Evolutionary conservation across 2,329 filamentous ascomycete species (phyloP).

Genomic region (Talaromyces sp.): DNA sequence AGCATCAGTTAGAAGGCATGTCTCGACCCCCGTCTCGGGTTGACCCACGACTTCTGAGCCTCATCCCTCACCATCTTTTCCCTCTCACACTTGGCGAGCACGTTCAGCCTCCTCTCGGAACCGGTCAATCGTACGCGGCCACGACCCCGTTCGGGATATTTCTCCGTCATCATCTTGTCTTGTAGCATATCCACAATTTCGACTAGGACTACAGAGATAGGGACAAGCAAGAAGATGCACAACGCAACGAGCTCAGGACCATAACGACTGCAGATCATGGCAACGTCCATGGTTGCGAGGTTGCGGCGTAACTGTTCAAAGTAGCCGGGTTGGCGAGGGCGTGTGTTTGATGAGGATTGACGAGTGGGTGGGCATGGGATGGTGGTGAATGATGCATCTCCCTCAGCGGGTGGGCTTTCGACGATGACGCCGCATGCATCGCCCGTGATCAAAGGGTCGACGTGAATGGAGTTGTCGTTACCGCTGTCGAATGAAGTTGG

Average conservation of each 20-base stretch:
- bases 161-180: slow-evolving; percentile 19
- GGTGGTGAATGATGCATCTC: not conserved
- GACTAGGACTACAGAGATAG: slow-evolving; percentile 23
- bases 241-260: slow-evolving; percentile 24
- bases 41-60: slow-evolving; percentile 12
- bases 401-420: not conserved
- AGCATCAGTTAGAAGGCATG: not conserved
- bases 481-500: not conserved
- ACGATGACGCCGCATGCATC: slow-evolving; percentile 1
- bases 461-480: not conserved
- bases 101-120: slow-evolving; percentile 22
- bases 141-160: slow-evolving; percentile 23
- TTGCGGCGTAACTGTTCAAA: not conserved
- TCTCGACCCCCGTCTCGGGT: slow-evolving; percentile 8
- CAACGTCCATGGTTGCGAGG: slow-evolving; percentile 10
- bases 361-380: not conserved
- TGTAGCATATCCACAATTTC: slow-evolving; percentile 21
- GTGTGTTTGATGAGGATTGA: not conserved
- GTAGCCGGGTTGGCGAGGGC: not conserved
- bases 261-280: slow-evolving; percentile 13
- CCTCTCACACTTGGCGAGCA: slow-evolving; percentile 21
- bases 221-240: slow-evolving; percentile 24
- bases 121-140: slow-evolving; percentile 22
- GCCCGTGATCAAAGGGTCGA: not conserved
- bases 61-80: slow-evolving; percentile 21